A percentile compares a stretch with the other conserved stretches of the same genome.
phyloP scores from a whole-genome alignment of 495 filamentous ascomycete species.

The Sordaria brevicollis region DNA sequence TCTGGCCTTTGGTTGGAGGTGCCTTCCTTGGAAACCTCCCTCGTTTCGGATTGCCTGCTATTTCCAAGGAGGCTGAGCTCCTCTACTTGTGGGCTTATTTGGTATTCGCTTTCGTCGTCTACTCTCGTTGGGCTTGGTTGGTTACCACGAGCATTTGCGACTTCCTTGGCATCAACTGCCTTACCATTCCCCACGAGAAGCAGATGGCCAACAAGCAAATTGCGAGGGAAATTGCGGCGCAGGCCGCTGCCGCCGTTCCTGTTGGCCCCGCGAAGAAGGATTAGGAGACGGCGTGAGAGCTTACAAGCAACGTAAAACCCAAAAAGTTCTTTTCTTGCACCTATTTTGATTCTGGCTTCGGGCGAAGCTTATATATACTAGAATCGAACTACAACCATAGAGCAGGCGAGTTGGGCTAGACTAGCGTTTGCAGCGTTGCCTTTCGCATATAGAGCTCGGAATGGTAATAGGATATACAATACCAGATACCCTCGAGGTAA shows the following conservation, averaged over 20 bases:
- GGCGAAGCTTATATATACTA: background rate
- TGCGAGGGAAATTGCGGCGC: conserved; percentile 13
- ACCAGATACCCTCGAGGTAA: background rate
- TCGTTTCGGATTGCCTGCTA: conserved; percentile 54
- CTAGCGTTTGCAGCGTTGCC: background rate
- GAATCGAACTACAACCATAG: background rate
- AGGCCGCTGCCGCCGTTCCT: background rate
- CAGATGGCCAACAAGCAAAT: conserved; percentile 32
- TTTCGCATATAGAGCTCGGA: background rate
- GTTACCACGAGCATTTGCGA: conserved; percentile 87
- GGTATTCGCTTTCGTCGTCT: conserved; percentile 66
- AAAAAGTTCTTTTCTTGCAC: background rate
- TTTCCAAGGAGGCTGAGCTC: conserved; percentile 54
- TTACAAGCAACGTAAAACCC: background rate
- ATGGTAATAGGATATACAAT: background rate
- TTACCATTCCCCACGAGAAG: conserved; percentile 70
- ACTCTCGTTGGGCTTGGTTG: conserved; percentile 84
- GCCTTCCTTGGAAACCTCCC: conserved; percentile 78
- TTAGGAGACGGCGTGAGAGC: background rate
- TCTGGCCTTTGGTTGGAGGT: conserved; percentile 74
- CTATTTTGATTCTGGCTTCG: background rate
- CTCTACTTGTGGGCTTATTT: conserved; percentile 78
- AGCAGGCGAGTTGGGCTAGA: background rate
- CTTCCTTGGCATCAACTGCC: conserved; percentile 85
- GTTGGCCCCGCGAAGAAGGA: background rate